These are phyloP conservation scores for Acacia melanoxylon DNA, from an alignment of 306 rosid genomes.

Conservation along the genomic window DNA sequence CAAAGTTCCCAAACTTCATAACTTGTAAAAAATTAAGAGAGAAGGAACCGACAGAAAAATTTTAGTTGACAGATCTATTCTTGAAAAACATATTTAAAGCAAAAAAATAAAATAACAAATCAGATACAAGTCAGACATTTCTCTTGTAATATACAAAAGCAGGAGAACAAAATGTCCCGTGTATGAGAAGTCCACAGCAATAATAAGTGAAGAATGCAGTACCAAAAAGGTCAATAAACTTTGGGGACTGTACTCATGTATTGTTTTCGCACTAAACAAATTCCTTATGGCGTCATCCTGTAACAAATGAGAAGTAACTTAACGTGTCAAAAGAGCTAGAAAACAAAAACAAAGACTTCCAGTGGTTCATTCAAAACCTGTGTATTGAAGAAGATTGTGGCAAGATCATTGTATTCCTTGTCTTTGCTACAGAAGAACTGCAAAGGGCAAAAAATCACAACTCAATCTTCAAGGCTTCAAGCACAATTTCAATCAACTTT, in stretches of 20 bases:
- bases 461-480: conserved; percentile 19
- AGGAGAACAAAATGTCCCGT: conserved; percentile 3
- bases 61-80: background rate
- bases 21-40: background rate
- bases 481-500: conserved; percentile 16
- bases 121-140: conserved; percentile 1
- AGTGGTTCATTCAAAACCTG: conserved; percentile 57
- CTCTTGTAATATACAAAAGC: conserved; percentile 19
- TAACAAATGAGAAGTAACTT: conserved; percentile 35
- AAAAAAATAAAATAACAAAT: background rate
- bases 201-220: conserved; percentile 41
- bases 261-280: conserved; percentile 95
- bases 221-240: conserved; percentile 97
- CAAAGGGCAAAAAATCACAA: conserved; percentile 33
- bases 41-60: background rate
- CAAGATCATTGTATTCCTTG: conserved; percentile 95
- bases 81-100: background rate
- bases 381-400: conserved; percentile 94
- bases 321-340: background rate
- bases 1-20: background rate
- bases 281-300: conserved; percentile 99
- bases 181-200: conserved; percentile 10
- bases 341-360: conserved; percentile 25
- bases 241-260: conserved; percentile 91
- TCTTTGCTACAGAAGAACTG: conserved; percentile 92